Evolutionary conservation across 768 basidiomycete species (phyloP), one percentile per base, ranked within the genome.

Genomic region (Mrakia frigida): DNA sequence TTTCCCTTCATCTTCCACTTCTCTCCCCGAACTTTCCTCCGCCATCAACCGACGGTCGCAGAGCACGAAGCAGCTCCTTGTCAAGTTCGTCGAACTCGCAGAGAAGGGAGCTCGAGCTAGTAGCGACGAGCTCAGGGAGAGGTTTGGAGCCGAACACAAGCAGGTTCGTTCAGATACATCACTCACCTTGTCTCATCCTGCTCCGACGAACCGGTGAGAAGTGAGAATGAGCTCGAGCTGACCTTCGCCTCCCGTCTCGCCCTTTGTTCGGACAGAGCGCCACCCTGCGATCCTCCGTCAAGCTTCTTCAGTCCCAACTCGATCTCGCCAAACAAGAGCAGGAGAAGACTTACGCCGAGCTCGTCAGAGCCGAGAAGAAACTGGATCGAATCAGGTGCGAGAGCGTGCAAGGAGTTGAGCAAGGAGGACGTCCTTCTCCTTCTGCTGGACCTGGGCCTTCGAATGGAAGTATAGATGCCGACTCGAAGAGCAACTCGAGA

Each of bases 161-260:
- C 86, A 87, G 70, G 80, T 86, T 23, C 82, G 88, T 37, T n/a
- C 74, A 81, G n/a, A 71, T 53, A 87, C 88, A 33, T 70, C 70
- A 2, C 18, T 50, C 46, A 18, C 46, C 14, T 6, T 9, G 43
- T 43, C 43, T 50, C 46, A 18, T 18, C 2, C 18, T 50, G 14
- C 69, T 14, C 61, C 33, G 35, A 63, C 6, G 67, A 33, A 2
- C 56, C 73, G 59, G 41, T 46, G n/a, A n/a, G 5, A 25, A 14
- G 21, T 18, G 25, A 21, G 37, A 31, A 21, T 10, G 41, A 53
- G 59, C 52, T 68, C 68, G 16, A 28, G 72, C 28, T 70, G 33
- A 37, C 70, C n/a, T 70, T 43, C 10, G 23, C 25, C 53, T 3
- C 53, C n/a, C 23, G 14, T 33, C 35, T n/a, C 25, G 25, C 23